A percentile compares a stretch with the other conserved stretches of the same genome.
phyloP scores from a whole-genome alignment of 768 basidiomycete species.

The Austroboletus festivus region DNA sequence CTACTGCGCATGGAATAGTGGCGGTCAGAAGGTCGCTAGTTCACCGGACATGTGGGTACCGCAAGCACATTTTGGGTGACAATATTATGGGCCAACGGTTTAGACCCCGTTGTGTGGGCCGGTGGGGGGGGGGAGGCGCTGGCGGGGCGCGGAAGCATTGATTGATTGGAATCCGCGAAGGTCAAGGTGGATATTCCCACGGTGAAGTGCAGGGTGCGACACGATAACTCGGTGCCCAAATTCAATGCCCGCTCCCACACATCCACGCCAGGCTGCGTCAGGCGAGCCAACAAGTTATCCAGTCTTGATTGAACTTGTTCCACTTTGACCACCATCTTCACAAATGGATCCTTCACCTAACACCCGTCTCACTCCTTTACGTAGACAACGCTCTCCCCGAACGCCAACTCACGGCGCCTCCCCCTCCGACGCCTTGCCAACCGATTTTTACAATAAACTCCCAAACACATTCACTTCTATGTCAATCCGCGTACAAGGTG shows the following conservation, averaged over 20 bases:
- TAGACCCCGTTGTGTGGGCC: too few relatives aligned
- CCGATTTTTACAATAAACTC: slow-evolving; percentile 49
- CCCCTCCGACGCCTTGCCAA: slow-evolving; percentile 42
- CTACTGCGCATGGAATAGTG: too few relatives aligned
- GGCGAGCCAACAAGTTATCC: slow-evolving; percentile 1
- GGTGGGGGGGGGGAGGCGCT: slow-evolving; percentile 21
- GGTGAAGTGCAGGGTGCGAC: slow-evolving; percentile 32
- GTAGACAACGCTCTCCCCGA: slow-evolving; percentile 61
- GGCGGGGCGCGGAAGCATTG: slow-evolving; percentile 35
- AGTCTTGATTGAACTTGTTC: slow-evolving; percentile 11
- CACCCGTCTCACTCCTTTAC: slow-evolving; percentile 58
- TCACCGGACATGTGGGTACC: too few relatives aligned
- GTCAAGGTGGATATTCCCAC: slow-evolving; percentile 25
- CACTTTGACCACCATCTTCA: slow-evolving; percentile 38
- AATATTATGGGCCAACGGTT: background rate
- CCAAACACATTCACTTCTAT: slow-evolving; percentile 55
- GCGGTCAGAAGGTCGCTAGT: too few relatives aligned
- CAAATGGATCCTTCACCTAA: slow-evolving; percentile 40
- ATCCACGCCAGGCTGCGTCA: slow-evolving; percentile 29
- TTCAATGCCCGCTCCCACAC: slow-evolving; percentile 41
- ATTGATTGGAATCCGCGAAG: slow-evolving; percentile 33
- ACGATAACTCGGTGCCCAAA: slow-evolving; percentile 40
- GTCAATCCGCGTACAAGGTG: slow-evolving; percentile 76
- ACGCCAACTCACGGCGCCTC: slow-evolving; percentile 44
- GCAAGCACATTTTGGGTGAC: background rate